phyloP scores from a whole-genome alignment of 768 basidiomycete genomes.

The Suillus ampliporus region DNA sequence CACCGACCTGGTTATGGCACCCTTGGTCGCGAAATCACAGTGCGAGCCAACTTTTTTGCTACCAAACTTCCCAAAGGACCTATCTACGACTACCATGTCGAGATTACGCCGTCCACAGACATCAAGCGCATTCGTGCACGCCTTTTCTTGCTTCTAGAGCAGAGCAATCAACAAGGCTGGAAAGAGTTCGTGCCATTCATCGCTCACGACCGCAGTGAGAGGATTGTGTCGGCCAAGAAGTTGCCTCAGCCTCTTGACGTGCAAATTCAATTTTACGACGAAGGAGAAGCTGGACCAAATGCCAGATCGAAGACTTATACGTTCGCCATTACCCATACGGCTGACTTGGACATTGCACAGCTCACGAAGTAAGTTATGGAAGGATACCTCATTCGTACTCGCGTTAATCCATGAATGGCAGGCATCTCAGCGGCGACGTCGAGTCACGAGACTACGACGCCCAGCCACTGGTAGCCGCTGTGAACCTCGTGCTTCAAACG shows the following conservation, averaged over 20 bases:
- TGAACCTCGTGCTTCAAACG: conserved; percentile 53
- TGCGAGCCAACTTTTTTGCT: conserved; percentile 59
- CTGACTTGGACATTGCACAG: conserved; percentile 35
- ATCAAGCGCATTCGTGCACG: conserved; percentile 45
- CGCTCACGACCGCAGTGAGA: conserved; percentile 49
- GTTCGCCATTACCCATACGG: conserved; percentile 40
- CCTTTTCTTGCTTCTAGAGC: conserved; percentile 50
- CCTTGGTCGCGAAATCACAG: conserved; percentile 41
- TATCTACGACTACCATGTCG: conserved; percentile 53
- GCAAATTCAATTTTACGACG: conserved; percentile 43
- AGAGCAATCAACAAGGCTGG: conserved; percentile 43
- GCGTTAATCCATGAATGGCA: conserved; percentile 25
- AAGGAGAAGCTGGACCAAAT: conserved; percentile 42
- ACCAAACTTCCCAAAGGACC: conserved; percentile 45
- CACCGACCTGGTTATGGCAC: conserved; percentile 53
- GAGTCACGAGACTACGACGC: conserved; percentile 47
- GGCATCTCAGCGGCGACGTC: conserved; percentile 46
- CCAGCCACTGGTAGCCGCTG: conserved; percentile 47
- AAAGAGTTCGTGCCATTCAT: conserved; percentile 35
- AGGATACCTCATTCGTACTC: background rate
- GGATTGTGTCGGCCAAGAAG: conserved; percentile 45
- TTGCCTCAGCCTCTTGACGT: conserved; percentile 45
- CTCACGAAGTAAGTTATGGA: conserved; percentile 39
- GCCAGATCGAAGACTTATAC: conserved; percentile 42
- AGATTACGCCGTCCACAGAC: conserved; percentile 40